These are phyloP conservation scores for Stephania cephalantha DNA, from an alignment of 164 flowering plant genomes.

Conservation along the genomic window DNA sequence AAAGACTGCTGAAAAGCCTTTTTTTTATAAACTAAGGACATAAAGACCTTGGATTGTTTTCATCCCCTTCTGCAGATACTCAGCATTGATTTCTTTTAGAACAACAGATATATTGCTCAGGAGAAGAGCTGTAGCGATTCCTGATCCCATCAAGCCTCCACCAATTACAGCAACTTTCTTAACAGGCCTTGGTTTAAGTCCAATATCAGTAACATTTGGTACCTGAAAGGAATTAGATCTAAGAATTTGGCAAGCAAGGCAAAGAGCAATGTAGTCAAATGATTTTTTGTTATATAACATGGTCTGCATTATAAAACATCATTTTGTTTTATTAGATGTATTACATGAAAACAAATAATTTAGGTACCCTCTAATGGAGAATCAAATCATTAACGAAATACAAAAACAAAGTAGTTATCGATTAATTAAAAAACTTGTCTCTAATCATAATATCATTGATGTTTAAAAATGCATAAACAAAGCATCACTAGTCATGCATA, in stretches of 20 bases:
- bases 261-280: no score
- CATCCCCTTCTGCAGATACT: slow-evolving; percentile 70
- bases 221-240: slow-evolving; percentile 38
- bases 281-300: no score
- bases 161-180: slow-evolving; percentile 93
- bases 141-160: slow-evolving; percentile 98
- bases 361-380: not conserved
- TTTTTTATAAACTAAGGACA: slow-evolving; percentile 2
- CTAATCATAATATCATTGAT: not conserved
- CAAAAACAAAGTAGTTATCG: not conserved
- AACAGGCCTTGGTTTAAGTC: slow-evolving; percentile 72
- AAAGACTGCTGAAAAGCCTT: not conserved
- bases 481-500: not conserved
- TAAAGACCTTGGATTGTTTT: slow-evolving; percentile 64
- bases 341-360: not conserved
- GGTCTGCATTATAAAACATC: no score
- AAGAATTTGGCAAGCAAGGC: not conserved
- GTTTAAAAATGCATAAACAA: not conserved
- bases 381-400: not conserved
- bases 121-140: slow-evolving; percentile 86
- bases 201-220: slow-evolving; percentile 78
- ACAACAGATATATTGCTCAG: slow-evolving; percentile 58
- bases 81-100: slow-evolving; percentile 81
- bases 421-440: not conserved
- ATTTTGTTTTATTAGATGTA: not conserved